Evolutionary conservation across 257 asterid species (phyloP).

Genomic region (Scutellaria baicalensis): DNA sequence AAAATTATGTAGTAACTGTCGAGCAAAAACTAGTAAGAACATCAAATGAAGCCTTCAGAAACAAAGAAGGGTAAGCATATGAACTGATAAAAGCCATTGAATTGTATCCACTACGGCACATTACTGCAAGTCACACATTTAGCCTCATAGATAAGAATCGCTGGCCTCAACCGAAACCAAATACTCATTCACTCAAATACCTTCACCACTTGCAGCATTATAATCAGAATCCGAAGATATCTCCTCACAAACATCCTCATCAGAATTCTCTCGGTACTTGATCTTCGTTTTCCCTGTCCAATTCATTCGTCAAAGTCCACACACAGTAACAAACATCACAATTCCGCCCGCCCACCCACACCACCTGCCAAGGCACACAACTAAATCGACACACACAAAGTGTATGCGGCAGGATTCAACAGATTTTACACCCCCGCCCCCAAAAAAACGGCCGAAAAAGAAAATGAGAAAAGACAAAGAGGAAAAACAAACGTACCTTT

Average conservation of each 20-base stretch:
- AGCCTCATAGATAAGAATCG: neutral
- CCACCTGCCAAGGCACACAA: neutral
- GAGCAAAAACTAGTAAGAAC: neutral
- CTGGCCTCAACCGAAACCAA: neutral
- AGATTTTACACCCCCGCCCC: neutral
- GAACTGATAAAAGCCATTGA: neutral
- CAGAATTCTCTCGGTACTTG: conserved; percentile 29
- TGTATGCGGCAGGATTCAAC: neutral
- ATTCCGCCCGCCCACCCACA: neutral
- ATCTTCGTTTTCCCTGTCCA: conserved; percentile 28
- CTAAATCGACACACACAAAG: neutral
- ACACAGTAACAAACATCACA: neutral
- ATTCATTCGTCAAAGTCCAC: neutral
- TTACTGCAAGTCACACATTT: neutral
- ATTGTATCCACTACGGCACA: neutral
- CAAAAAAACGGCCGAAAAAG: neutral
- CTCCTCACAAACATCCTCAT: conserved; percentile 15
- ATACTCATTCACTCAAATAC: conserved; percentile 7
- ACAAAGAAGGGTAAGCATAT: neutral
- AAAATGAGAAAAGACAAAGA: neutral
- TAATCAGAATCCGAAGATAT: conserved; percentile 25
- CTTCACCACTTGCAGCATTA: conserved; percentile 11
- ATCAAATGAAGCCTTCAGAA: neutral
- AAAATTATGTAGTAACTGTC: neutral
- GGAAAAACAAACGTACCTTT: conserved; percentile 13